Evolutionary conservation across 257 asterid genomes (phyloP), one percentile per base, ranked within the genome.

Genomic region (Fraxinus quadrangulata): DNA sequence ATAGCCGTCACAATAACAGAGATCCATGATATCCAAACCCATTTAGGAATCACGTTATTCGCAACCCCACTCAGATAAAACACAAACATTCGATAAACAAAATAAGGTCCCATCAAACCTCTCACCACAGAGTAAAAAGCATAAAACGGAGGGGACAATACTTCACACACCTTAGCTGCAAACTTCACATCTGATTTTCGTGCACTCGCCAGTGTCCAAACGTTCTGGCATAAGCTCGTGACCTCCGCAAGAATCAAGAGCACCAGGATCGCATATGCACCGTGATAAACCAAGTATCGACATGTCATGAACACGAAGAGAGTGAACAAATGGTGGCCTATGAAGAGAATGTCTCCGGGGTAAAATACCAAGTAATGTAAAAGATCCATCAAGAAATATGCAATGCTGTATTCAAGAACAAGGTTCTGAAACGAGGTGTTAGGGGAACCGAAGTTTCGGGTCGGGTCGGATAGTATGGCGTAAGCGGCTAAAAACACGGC

Each of bases 1-100:
- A 93, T 95, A 0, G 99, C 98, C 72, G 49, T 80, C 12, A 81
- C 75, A 26, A 95, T 89, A 10, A 95, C 94, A 30, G 83, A 24
- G 67, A 93, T 77, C 99, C 99, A 95, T 3, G 97, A 90, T 80
- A 91, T 39, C 99, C 98, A 93, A 12, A 88, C 79, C 98, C 97
- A 95, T 79, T 79, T 90, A 30, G 99, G 99, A 39, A 95, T 89
- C 34, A 89, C 92, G 54, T 17, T 31, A 76, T 92, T 90, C 1
- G 89, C 97, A 30, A 83, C 90, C 30, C 97, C 99, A 71, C 86
- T 84, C 69, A 80, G 28, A 79, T 86, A 94, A 81, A 88, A 92
- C 12, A 56, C 66, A 67, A 87, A 21, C 99, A 95, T 95, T 66
- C 83, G 78, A 36, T 80, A 93, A 39, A 95, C 91, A 74, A 95